Base-by-base conservation (phyloP, 176 grass and related monocot genomes). In the Musa acuminata region DNA sequence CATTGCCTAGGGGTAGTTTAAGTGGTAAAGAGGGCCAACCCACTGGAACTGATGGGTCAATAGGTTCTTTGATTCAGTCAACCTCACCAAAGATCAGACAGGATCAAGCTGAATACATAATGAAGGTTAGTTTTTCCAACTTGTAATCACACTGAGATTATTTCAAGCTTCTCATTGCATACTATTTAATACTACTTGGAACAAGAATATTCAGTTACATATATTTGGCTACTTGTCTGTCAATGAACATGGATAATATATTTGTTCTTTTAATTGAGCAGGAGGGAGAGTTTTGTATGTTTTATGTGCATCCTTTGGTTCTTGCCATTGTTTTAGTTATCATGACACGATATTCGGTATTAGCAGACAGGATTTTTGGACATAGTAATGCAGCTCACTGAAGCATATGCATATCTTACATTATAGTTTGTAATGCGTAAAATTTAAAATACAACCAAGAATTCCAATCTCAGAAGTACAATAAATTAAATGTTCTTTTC, bases 61-160 rank as follows among this genome's bases (percentile, higher is more conserved):
- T 98, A 75, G 89, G 86, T 81, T 93, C 94, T n/a, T 88, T 90
- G 64, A 87, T 89, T 62, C 90, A 93, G 77, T 89, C 84, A 64
- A 93, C 74, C 77, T 93, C 90, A 63, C 90, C 90, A 29, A 99
- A 94, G 82, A 74, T 95, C 26, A 83, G 88, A 55, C 51, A 82
- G 78, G 88, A 89, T 55, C 88, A 95, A 83, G 74, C 78, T 29
- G 86, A 94, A 52, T 91, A 88, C 83, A 83, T 96, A 24, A 86
- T 91, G 82, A 89, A 94, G 84, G 88, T 98, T 71, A 8, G 81
- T 69, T 84, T 83, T 58, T 76, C 89, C 51, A 78, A 53, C 23
- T 80, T 76, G 21, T 76, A 13, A 26, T 24, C 14, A 12, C 7
- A 27, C 55, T 8, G n/a, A 55, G 1, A 57, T 55, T 13, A 73